A percentile compares a stretch with the other conserved stretches of the same genome.
These are phyloP conservation scores for Metschnikowia continentalis DNA, from an alignment of 805 yeast genomes.

Conservation along the genomic window DNA sequence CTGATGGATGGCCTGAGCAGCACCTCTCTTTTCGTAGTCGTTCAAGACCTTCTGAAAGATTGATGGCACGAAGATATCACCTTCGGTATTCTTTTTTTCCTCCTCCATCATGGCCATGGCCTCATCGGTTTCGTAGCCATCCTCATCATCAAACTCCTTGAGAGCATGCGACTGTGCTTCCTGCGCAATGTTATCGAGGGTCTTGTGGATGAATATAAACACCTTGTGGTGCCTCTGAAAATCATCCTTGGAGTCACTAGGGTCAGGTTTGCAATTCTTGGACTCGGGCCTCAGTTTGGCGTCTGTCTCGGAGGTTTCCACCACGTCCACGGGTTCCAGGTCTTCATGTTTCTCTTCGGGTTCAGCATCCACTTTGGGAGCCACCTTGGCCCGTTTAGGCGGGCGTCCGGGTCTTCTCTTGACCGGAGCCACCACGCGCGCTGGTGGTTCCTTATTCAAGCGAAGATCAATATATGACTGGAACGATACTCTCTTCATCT, in stretches of 20 bases:
- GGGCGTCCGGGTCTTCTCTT: neutral
- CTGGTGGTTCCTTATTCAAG: slow-evolving; percentile 18
- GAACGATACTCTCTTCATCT: slow-evolving; percentile 25
- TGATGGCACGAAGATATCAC: slow-evolving; percentile 7
- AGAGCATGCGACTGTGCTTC: neutral
- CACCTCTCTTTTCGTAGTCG: slow-evolving; percentile 9
- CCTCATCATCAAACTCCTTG: slow-evolving; percentile 10
- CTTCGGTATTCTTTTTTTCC: slow-evolving; percentile 1
- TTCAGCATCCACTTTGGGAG: neutral
- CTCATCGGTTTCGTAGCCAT: slow-evolving; percentile 11
- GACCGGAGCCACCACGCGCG: neutral
- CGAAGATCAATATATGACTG: slow-evolving; percentile 36
- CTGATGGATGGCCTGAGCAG: slow-evolving; percentile 25
- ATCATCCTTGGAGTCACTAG: slow-evolving; percentile 1
- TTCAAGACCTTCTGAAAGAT: slow-evolving; percentile 12
- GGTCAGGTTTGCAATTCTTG: neutral
- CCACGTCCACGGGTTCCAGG: neutral
- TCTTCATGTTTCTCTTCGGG: neutral
- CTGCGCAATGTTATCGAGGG: slow-evolving; percentile 7
- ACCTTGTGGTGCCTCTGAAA: slow-evolving; percentile 8
- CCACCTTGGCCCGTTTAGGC: neutral
- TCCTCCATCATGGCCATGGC: slow-evolving; percentile 5
- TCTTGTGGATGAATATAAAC: slow-evolving; percentile 6
- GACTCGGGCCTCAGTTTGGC: neutral
- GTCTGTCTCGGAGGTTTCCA: neutral